Percentiles rank a stretch among this genome's conserved stretches.
Conservation (phyloP, 2,329 filamentous ascomycete species). For the Colletotrichum abscissum region DNA sequence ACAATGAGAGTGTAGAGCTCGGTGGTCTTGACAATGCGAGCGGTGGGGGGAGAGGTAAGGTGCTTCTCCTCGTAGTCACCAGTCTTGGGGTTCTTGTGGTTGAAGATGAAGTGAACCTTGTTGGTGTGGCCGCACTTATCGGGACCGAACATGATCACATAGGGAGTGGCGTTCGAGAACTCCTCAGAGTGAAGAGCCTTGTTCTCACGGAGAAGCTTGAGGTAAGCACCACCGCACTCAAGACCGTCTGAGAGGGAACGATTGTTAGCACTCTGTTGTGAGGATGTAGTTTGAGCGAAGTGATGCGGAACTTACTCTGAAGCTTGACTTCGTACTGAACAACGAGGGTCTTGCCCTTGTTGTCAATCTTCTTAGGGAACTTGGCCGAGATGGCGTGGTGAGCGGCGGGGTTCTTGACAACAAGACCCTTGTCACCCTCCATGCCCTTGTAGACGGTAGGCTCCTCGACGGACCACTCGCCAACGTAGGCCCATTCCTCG, state of each 20-base stretch:
- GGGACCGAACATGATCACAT: slow-evolving; percentile 99
- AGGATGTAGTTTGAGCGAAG: background rate
- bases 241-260: slow-evolving; percentile 75
- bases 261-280: slow-evolving; percentile 5
- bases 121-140: slow-evolving; percentile 99
- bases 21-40: slow-evolving; percentile 90
- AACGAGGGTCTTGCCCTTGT: slow-evolving; percentile 96
- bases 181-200: slow-evolving; percentile 96
- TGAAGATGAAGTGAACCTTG: slow-evolving; percentile 99
- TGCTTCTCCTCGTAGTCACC: slow-evolving; percentile 99
- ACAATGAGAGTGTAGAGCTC: slow-evolving; percentile 97
- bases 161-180: slow-evolving; percentile 97
- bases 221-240: slow-evolving; percentile 97
- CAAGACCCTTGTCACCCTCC: slow-evolving; percentile 93
- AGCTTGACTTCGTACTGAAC: slow-evolving; percentile 99
- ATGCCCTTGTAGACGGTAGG: slow-evolving; percentile 91
- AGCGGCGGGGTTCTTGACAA: slow-evolving; percentile 97
- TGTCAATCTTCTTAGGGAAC: slow-evolving; percentile 95
- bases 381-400: slow-evolving; percentile 99
- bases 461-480: slow-evolving; percentile 97
- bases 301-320: slow-evolving; percentile 76
- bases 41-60: slow-evolving; percentile 83
- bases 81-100: slow-evolving; percentile 99
- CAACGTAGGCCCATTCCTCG: slow-evolving; percentile 97
- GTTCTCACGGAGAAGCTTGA: slow-evolving; percentile 99